Evolutionary conservation across 1,139 yeast genomes (phyloP), one percentile per base, ranked within the genome.

Genomic region (Meyerozyma carpophila): DNA sequence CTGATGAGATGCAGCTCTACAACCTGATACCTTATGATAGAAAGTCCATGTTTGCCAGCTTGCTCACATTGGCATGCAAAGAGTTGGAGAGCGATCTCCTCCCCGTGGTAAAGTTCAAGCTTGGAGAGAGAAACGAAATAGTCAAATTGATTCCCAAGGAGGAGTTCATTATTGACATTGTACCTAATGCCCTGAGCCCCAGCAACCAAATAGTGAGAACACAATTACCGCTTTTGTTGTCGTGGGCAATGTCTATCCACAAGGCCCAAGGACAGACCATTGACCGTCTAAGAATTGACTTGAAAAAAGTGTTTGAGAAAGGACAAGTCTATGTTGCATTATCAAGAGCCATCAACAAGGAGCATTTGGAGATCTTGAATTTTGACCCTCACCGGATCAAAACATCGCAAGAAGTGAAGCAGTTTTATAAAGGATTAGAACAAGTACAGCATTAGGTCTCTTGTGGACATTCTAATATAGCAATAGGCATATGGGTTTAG

Each of bases 181-280:
- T 59, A 4, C 27, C 20, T 11, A 50, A 42, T 26, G 51, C 49
- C 9, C 38, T 21, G 54, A 54, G 45, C 44, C 43, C 48, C 8
- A 40, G 41, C 18, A 41, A 37, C 26, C 42, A 37, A 29, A 46
- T 39, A 3, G 65, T 79, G 13, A 73, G 94, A 51, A 54, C 50
- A 0, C 96, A 89, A 58, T 53, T 87, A 4, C 97, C 96, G 0
- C 67, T 89, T 32, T 68, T 87, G 43, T 68, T 86, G 32, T 82
- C 96, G 10, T 89, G 96, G 95, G 95, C 96, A 0, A 65, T 89
- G 55, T 87, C 96, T 0, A 89, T 89, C 43, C 97, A 89, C 61
- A 89, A 89, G 57, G 83, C 96, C 0, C 97, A 89, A 63, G 97
- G 97, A 2, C 96, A 89, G 65, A 87, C 97, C 0, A 73, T 89